Percentiles rank a stretch among this genome's conserved stretches.
Conservation (phyloP, 2,329 filamentous ascomycete genomes). For the Mariannaea elegans region DNA sequence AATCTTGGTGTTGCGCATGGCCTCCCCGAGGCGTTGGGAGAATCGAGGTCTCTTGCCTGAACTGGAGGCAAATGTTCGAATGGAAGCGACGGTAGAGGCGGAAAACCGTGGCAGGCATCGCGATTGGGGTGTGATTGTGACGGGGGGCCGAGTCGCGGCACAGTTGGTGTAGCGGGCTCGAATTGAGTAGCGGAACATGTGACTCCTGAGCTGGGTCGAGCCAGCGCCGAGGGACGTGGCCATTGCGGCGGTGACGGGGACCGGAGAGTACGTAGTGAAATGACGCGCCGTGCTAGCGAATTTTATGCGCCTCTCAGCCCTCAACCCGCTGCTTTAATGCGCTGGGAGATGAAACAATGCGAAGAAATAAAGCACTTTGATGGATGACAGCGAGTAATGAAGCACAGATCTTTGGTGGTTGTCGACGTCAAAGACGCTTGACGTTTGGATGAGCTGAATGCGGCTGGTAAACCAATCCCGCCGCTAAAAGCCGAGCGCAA, state of each 20-base stretch:
- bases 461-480: conserved; percentile 31
- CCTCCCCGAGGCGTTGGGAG: conserved; percentile 60
- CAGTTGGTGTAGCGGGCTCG: conserved; percentile 42
- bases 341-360: not conserved
- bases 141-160: conserved; percentile 35
- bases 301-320: conserved; percentile 9
- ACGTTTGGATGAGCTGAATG: conserved; percentile 31
- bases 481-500: conserved; percentile 26
- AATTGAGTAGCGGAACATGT: conserved; percentile 42
- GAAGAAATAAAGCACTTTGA: not conserved
- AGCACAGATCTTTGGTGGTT: conserved; percentile 30
- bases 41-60: conserved; percentile 59
- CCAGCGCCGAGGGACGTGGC: conserved; percentile 47
- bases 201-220: conserved; percentile 46
- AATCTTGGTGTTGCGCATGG: conserved; percentile 64
- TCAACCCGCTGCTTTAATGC: conserved; percentile 16
- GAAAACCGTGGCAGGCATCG: conserved; percentile 37
- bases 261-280: conserved; percentile 9
- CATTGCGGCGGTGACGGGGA: conserved; percentile 37
- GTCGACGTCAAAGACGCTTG: conserved; percentile 38
- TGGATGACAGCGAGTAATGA: conserved; percentile 3
- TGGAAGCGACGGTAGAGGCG: conserved; percentile 32
- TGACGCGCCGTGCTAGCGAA: conserved; percentile 22
- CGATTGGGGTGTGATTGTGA: conserved; percentile 35
- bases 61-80: conserved; percentile 45